Evolutionary conservation across 352 stramenopile genomes (phyloP), one percentile per base, ranked within the genome.

Genomic region (Sclerospora graminicola): DNA sequence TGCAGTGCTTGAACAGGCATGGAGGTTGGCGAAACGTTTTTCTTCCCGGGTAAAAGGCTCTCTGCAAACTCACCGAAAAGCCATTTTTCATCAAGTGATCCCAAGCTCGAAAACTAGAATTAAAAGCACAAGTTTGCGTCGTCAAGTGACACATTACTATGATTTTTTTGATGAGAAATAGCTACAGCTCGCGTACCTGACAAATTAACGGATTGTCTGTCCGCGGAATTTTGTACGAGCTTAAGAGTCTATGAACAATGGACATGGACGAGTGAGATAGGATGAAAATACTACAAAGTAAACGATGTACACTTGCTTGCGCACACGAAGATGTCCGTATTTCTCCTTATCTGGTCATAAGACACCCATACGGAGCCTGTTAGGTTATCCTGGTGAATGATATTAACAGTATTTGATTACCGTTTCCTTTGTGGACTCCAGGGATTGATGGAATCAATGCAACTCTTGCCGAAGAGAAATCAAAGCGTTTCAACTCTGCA

Each of bases 1-100:
- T 91, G 76, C 5, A 91, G 60, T 5, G 67, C 50, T 43, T 83
- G 74, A 31, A 80, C 33, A 5, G 64, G 60, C 24, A 77, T 56
- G 16, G 51, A 45, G 0, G 41, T 42, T 9, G 66, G 42, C 1
- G 58, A 58, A 8, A 70, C 19, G 2, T 48, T 49, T n/a, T 49
- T 66, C 41, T 61, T 69, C 2, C 72, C 64, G 0, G 61, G 63
- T 42, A 85, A 66, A 21, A 89, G 61, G 32, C 76, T 89, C 28
- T 51, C 34, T 4, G 59, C 44, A 49, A 91, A 88, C 49, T 91
- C 80, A 0, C 69, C 67, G 35, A 84, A 89, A 8, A 91, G 54
- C 80, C 80, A 91, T 46, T 84, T 85, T 26, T 89, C 77, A 18
- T 87, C 73, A 13, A 91, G 55, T 8, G 80, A 91, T 0, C 80